phyloP scores from a whole-genome alignment of 768 basidiomycete species.

The Leucogyrophana mollusca region DNA sequence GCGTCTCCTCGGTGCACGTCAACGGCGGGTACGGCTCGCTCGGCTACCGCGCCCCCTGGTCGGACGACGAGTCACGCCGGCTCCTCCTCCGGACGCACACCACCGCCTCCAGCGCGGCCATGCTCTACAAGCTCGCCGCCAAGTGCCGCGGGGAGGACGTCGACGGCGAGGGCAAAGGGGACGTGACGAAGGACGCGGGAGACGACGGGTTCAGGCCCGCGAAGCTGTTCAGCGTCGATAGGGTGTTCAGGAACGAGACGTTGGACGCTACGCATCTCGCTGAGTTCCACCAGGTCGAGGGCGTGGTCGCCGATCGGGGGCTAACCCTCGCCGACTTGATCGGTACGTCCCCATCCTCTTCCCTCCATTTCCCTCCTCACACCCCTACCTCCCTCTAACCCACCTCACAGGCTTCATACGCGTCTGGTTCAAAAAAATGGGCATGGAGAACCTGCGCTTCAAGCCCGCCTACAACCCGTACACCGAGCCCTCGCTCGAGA shows the following conservation, averaged over 20 bases:
- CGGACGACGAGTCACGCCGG: slow-evolving; percentile 85
- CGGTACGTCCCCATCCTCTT: slow-evolving; percentile 48
- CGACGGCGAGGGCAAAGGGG: slow-evolving; percentile 31
- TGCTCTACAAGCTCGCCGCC: slow-evolving; percentile 93
- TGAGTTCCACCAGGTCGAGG: slow-evolving; percentile 99
- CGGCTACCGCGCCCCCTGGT: slow-evolving; percentile 98
- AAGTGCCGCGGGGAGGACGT: slow-evolving; percentile 63
- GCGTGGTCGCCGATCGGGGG: slow-evolving; percentile 92
- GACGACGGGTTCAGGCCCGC: slow-evolving; percentile 85
- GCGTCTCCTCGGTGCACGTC: slow-evolving; percentile 81
- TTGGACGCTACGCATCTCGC: slow-evolving; percentile 98
- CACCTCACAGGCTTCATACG: slow-evolving; percentile 84
- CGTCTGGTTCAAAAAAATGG: slow-evolving; percentile 98
- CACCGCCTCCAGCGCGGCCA: slow-evolving; percentile 89
- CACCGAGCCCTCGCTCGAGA: slow-evolving; percentile 97
- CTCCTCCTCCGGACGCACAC: slow-evolving; percentile 96
- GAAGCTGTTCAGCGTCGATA: slow-evolving; percentile 95
- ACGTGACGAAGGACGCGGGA: slow-evolving; percentile 12
- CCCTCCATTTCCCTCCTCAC: not conserved
- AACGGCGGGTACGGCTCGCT: slow-evolving; percentile 87
- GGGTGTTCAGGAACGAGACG: slow-evolving; percentile 98
- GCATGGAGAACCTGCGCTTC: slow-evolving; percentile 90
- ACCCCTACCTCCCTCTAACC: not conserved
- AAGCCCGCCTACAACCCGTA: slow-evolving; percentile 99
- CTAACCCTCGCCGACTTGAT: slow-evolving; percentile 95